phyloP scores from a whole-genome alignment of 2,329 filamentous ascomycete species.

The Exophiala alcalophila region DNA sequence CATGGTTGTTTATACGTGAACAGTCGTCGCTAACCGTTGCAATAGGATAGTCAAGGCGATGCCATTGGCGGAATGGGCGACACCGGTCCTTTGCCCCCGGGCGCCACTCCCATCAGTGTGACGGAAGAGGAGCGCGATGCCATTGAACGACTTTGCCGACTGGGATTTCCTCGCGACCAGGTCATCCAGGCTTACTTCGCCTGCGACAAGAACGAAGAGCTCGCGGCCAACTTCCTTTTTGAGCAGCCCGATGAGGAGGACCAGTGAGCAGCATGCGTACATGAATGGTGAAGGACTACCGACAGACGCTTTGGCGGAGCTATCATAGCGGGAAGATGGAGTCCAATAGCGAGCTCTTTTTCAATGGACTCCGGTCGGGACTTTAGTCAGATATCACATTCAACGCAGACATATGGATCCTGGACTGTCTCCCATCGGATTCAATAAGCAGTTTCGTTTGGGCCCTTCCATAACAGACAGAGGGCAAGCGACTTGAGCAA shows the following conservation, averaged over 20 bases:
- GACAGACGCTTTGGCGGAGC: too few relatives aligned
- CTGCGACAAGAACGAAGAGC: slow-evolving; percentile 98
- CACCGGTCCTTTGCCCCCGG: slow-evolving; percentile 70
- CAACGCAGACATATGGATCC: too few relatives aligned
- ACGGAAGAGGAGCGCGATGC: slow-evolving; percentile 96
- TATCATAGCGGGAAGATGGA: too few relatives aligned
- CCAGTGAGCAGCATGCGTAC: slow-evolving; percentile 17
- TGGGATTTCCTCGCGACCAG: slow-evolving; percentile 88
- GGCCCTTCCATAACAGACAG: too few relatives aligned
- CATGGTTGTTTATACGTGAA: background rate
- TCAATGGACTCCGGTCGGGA: too few relatives aligned
- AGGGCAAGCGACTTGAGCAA: too few relatives aligned
- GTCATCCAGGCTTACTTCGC: slow-evolving; percentile 99
- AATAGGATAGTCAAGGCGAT: slow-evolving; percentile 70
- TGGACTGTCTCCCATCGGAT: too few relatives aligned
- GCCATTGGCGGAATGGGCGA: slow-evolving; percentile 38
- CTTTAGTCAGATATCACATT: too few relatives aligned
- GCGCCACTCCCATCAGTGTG: slow-evolving; percentile 82
- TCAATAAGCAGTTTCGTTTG: too few relatives aligned
- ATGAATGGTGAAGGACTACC: too few relatives aligned
- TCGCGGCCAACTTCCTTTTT: slow-evolving; percentile 96
- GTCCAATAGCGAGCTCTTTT: too few relatives aligned
- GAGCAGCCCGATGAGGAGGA: slow-evolving; percentile 81
- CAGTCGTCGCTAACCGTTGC: slow-evolving; percentile 6
- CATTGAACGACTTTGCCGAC: slow-evolving; percentile 91